Evolutionary conservation across 768 basidiomycete species (phyloP), one percentile per base, ranked within the genome.

Genomic region (Russula sp.): DNA sequence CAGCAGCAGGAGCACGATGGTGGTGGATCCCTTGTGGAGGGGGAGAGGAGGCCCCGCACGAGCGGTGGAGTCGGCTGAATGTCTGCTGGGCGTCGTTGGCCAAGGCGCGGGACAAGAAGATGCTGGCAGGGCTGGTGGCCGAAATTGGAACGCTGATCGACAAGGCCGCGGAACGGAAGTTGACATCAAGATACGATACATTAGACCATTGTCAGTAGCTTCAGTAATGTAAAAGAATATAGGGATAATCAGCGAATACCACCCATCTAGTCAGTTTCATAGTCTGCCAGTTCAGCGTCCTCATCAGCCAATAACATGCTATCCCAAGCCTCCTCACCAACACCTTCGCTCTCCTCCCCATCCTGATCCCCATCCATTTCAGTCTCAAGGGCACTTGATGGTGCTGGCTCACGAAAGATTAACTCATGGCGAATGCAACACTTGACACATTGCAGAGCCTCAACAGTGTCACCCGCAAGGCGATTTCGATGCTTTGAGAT

Each of bases 111-210:
- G 78, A 75, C 61, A 89, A 85, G 68, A 78, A 76, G 71, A 77
- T 77, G 50, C 79, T 91, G 45, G 88, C 84, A 34, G 70, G 69
- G 66, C 81, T 90, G 79, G 82, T 91, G 7, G 78, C 80, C 10
- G 87, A 89, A 55, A 91, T 91, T 72, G 84, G 84, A 27, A 76
- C 78, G 54, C 82, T 87, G 58, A 89, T 86, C 37, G 84, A 88
- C 72, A 79, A 79, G 70, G 85, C 84, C 68, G 84, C 77, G 42
- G 85, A 86, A 47, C 78, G 86, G 66, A 89, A 85, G 55, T 77
- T 91, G 58, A 90, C 88, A 27, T 27, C 27, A 27, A 27, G 27
- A 27, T 27, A 27, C 27, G 27, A 27, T 27, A 27, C 27, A 27
- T 27, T 27, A 27, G 27, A 27, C 27, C 27, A 27, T 27, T 27